phyloP scores from a whole-genome alignment of 805 yeast species.

The Saccharomycopsis synnaedendra region DNA sequence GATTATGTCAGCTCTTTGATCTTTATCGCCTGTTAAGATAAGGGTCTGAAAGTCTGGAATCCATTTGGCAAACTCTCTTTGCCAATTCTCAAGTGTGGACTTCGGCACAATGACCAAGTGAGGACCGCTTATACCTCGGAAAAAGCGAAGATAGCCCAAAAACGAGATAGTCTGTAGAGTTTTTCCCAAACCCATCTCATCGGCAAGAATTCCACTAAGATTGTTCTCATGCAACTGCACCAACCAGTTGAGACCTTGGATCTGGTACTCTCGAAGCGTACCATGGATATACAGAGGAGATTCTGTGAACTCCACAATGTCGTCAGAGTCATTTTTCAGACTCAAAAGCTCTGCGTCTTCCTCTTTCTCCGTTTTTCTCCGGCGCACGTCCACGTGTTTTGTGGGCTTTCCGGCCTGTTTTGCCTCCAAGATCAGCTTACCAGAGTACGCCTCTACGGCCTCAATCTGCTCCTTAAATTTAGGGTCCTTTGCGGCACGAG shows the following conservation, averaged over 20 bases:
- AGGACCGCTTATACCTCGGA: conserved; percentile 54
- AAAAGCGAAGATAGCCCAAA: conserved; percentile 57
- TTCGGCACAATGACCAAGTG: conserved; percentile 70
- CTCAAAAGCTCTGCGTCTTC: conserved; percentile 64
- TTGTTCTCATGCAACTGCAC: conserved; percentile 56
- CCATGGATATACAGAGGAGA: conserved; percentile 71
- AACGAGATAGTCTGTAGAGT: conserved; percentile 72
- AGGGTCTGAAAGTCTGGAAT: conserved; percentile 67
- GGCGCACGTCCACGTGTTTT: conserved; percentile 27
- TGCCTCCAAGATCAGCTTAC: conserved; percentile 22
- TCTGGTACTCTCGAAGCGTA: conserved; percentile 56
- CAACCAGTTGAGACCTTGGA: conserved; percentile 76
- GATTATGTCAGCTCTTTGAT: conserved; percentile 45
- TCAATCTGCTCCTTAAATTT: conserved; percentile 49
- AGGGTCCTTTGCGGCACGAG: conserved; percentile 70
- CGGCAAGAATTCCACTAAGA: conserved; percentile 68
- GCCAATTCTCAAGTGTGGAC: conserved; percentile 74
- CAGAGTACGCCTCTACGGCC: conserved; percentile 39
- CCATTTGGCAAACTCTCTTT: conserved; percentile 67
- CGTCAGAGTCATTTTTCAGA: conserved; percentile 18
- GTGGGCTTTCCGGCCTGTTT: not conserved
- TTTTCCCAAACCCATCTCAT: conserved; percentile 81
- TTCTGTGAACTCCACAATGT: conserved; percentile 64
- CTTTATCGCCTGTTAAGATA: conserved; percentile 66
- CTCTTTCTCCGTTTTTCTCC: conserved; percentile 66